These are phyloP conservation scores for Coemansia sp. DNA, from an alignment of 192 early-diverging fungal species.

Conservation along the genomic window DNA sequence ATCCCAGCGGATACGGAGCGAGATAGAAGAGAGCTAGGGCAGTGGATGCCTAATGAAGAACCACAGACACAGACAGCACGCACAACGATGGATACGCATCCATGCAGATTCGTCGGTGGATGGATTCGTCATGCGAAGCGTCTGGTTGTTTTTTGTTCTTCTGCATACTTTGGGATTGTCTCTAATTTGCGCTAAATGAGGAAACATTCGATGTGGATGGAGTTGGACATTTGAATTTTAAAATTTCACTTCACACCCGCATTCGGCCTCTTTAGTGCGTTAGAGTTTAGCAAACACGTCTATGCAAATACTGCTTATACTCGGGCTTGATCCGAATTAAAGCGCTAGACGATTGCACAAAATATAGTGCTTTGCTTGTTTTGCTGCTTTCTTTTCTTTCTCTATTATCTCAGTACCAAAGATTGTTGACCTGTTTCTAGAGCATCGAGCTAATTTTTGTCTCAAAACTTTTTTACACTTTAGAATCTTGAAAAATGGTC, in stretches of 20 bases:
- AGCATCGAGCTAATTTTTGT: neutral
- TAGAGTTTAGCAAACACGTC: neutral
- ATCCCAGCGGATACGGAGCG: neutral
- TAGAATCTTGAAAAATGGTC: slow-evolving; percentile 70
- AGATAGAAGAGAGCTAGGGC: neutral
- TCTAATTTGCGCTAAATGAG: neutral
- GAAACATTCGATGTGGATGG: too few relatives aligned
- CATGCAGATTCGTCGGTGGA: neutral
- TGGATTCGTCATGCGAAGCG: neutral
- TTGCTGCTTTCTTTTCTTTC: too few relatives aligned
- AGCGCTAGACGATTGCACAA: too few relatives aligned
- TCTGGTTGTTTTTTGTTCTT: neutral
- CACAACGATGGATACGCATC: neutral
- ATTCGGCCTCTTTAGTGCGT: neutral
- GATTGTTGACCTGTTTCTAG: too few relatives aligned
- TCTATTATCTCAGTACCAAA: too few relatives aligned
- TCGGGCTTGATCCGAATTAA: too few relatives aligned
- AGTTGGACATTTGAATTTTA: neutral
- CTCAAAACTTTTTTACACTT: too few relatives aligned
- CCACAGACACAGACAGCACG: too few relatives aligned
- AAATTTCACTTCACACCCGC: neutral
- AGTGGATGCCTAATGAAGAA: too few relatives aligned
- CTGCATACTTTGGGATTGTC: slow-evolving; percentile 9
- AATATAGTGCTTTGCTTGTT: neutral
- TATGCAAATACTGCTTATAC: too few relatives aligned